These are phyloP conservation scores for Neurospora sp. DNA, from an alignment of 495 filamentous ascomycete genomes.

Conservation along the genomic window DNA sequence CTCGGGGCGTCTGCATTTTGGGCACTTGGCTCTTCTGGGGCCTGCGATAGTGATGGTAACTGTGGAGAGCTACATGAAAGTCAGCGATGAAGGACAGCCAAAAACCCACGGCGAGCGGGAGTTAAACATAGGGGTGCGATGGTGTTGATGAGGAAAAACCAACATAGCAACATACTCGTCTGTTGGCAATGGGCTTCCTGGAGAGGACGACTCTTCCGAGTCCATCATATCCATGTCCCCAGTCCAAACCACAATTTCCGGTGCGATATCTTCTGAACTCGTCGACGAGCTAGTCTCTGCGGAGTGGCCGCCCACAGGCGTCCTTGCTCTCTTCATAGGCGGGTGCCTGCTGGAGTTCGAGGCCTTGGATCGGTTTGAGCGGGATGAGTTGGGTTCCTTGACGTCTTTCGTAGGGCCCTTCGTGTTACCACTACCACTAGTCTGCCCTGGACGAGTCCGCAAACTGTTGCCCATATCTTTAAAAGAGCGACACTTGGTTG, in stretches of 20 bases:
- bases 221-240: slow-evolving; percentile 23
- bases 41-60: background rate
- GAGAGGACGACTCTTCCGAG: slow-evolving; percentile 2
- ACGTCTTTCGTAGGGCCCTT: slow-evolving; percentile 10
- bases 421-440: slow-evolving; percentile 9
- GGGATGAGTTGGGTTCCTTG: slow-evolving; percentile 12
- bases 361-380: slow-evolving; percentile 9
- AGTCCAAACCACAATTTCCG: slow-evolving; percentile 30
- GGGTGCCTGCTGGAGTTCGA: slow-evolving; percentile 7
- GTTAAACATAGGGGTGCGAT: background rate
- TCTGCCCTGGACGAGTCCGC: slow-evolving; percentile 14
- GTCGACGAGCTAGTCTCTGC: background rate
- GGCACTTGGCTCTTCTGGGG: background rate
- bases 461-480: slow-evolving; percentile 18
- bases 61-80: background rate
- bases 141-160: background rate
- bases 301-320: slow-evolving; percentile 3
- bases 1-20: background rate
- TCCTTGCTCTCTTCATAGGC: background rate
- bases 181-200: background rate
- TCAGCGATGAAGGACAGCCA: background rate
- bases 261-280: slow-evolving; percentile 19
- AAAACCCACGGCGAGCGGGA: background rate
- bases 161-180: background rate
- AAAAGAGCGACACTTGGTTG: background rate